Conservation (phyloP, 768 basidiomycete genomes). For the Cubamyces sp. region DNA sequence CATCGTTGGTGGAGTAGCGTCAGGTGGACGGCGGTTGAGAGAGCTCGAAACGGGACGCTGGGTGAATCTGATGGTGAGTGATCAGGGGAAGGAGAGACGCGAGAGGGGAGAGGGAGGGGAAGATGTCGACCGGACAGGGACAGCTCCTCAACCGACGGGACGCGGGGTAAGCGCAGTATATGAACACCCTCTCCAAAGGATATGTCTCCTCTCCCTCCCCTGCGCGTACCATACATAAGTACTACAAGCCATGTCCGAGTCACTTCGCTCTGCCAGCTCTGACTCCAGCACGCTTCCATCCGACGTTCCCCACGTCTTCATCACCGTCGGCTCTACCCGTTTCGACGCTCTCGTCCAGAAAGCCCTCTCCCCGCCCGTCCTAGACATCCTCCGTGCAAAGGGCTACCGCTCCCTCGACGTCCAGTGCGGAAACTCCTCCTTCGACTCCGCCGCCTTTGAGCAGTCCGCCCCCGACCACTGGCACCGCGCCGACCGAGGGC, state of each 20-base stretch:
- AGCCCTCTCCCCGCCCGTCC: slow-evolving; percentile 59
- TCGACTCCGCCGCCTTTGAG: slow-evolving; percentile 41
- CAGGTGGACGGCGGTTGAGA: slow-evolving; percentile 1
- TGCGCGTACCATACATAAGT: background rate
- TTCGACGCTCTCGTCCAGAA: slow-evolving; percentile 77
- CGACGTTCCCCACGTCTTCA: slow-evolving; percentile 57
- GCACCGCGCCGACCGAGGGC: slow-evolving; percentile 34
- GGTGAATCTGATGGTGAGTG: background rate
- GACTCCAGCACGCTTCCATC: slow-evolving; percentile 10
- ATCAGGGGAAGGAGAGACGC: slow-evolving; percentile 9
- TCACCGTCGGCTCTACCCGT: slow-evolving; percentile 89
- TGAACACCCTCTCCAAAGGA: too few species aligned
- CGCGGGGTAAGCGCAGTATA: too few species aligned
- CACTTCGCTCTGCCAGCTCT: slow-evolving; percentile 7
- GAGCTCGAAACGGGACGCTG: slow-evolving; percentile 1
- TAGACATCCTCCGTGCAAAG: slow-evolving; percentile 52
- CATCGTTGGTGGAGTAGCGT: slow-evolving; percentile 48
- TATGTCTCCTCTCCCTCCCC: too few species aligned
- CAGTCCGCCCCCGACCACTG: slow-evolving; percentile 29
- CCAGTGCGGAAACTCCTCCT: slow-evolving; percentile 76
- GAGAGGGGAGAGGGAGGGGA: background rate
- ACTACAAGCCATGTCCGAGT: slow-evolving; percentile 11
- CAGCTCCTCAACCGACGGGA: too few species aligned
- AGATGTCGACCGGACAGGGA: too few species aligned
- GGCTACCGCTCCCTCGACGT: slow-evolving; percentile 68